Conservation (phyloP, 1,284 basidiomycete species). For the Spongispora temasekensis region DNA sequence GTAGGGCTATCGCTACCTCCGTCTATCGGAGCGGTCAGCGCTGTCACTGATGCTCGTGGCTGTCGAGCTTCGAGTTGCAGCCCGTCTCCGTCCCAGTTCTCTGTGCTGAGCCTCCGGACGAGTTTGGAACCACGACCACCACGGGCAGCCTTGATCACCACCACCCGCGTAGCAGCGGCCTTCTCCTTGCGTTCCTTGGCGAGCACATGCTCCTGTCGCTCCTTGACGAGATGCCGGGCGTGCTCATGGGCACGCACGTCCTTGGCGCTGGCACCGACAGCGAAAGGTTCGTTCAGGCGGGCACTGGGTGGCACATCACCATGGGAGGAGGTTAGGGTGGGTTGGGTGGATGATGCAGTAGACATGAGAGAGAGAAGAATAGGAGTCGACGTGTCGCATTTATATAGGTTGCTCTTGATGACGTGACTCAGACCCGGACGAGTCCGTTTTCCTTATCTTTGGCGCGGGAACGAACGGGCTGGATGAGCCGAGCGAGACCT, state of each 20-base stretch:
- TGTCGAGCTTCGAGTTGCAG: too few species aligned
- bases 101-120: slow-evolving; percentile 30
- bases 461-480: slow-evolving; percentile 30
- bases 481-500: slow-evolving; percentile 21
- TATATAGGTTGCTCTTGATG: slow-evolving; percentile 35
- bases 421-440: slow-evolving; percentile 18
- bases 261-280: slow-evolving; percentile 12
- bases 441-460: slow-evolving; percentile 8
- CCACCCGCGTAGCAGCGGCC: slow-evolving; percentile 13
- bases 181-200: slow-evolving; percentile 36
- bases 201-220: slow-evolving; percentile 35
- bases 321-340: slow-evolving; percentile 16
- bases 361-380: slow-evolving; percentile 26
- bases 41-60: too few species aligned
- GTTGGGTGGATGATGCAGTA: slow-evolving; percentile 26
- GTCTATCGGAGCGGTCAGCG: too few species aligned
- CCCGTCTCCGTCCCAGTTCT: slow-evolving; percentile 32
- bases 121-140: slow-evolving; percentile 24
- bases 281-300: slow-evolving; percentile 16
- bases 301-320: slow-evolving; percentile 23
- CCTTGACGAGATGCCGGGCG: slow-evolving; percentile 35
- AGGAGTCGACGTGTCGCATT: slow-evolving; percentile 12
- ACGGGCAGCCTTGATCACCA: slow-evolving; percentile 23
- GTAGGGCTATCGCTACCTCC: too few species aligned
- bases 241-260: slow-evolving; percentile 35